These are phyloP conservation scores for Paraconiothyrium brasiliense DNA, from an alignment of 2,329 filamentous ascomycete species.

Conservation along the genomic window DNA sequence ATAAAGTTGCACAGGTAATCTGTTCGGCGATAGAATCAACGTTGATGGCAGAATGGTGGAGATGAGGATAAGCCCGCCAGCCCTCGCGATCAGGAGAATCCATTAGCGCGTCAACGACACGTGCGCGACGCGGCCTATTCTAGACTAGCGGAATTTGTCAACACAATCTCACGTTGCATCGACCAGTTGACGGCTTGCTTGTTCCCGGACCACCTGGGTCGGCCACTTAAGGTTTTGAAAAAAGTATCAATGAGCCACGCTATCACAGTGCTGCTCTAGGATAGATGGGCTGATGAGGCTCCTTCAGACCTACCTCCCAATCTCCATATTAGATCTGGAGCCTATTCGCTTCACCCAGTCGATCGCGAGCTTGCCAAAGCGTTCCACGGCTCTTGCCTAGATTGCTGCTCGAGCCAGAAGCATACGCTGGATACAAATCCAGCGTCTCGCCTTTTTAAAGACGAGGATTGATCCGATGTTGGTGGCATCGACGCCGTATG, in stretches of 20 bases:
- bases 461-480: neutral
- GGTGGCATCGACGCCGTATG: neutral
- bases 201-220: too few relatives aligned
- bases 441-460: neutral
- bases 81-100: neutral
- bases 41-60: constrained; percentile 2
- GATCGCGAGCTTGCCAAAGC: constrained; percentile 21
- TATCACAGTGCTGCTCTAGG: too few relatives aligned
- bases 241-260: too few relatives aligned
- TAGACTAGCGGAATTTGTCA: constrained; percentile 6
- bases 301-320: too few relatives aligned
- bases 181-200: too few relatives aligned
- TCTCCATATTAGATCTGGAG: too few relatives aligned
- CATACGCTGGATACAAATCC: constrained; percentile 10
- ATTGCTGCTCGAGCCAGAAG: constrained; percentile 25
- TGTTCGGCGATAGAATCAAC: neutral
- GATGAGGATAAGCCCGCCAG: neutral
- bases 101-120: constrained; percentile 8
- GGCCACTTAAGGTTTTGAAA: too few relatives aligned
- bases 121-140: constrained; percentile 2
- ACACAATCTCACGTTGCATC: neutral
- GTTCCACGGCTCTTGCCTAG: constrained; percentile 28
- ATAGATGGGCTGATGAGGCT: too few relatives aligned
- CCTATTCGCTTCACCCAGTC: neutral
- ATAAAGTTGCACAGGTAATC: neutral